Evolutionary conservation across 176 grass and related monocot genomes (phyloP), one percentile per base, ranked within the genome.

Genomic region (Musa troglodytarum): DNA sequence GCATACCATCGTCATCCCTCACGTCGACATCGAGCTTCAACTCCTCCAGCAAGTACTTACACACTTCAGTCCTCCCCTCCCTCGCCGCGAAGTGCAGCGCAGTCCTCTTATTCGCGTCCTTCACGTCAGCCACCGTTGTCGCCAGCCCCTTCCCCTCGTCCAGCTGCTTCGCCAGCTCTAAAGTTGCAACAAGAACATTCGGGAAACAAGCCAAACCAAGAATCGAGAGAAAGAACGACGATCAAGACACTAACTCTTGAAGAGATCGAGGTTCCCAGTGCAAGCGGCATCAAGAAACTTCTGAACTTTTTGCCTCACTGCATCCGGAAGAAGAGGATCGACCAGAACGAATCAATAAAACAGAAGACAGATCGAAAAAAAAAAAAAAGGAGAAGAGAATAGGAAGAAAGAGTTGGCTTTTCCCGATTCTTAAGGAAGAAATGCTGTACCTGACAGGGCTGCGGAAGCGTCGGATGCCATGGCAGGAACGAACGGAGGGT

Each of bases 71-170:
- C 50, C 77, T 84, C 4, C 94, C 88, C 54, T 89, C 88, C 66
- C 88, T 82, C 0, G 94, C 90, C 0, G 94, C 86, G 53, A 98
- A 98, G 83, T 98, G 95, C 25, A 98, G 89, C 49, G 90, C 90
- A 0, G 94, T 89, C 71, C 94, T 89, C 26, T 78, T 87, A 77
- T 98, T 98, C 49, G 88, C 94, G 50, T 98, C 94, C 63, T 84
- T 78, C 22, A 91, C 83, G 51, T 81, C 90, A 7, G 82, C 75
- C 3, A 84, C 88, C 9, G 85, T 89, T n/a, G 78, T 72, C 21
- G 88, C 82, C 56, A 82, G 74, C 75, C 90, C 95, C 76, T 87
- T 82, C 53, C 95, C 90, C 68, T 93, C 95, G 64, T 93, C 95
- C 69, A 98, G 85, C 69, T 76, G 86, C 57, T 72, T 84, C 21